A percentile compares a stretch with the other conserved stretches of the same genome.
phyloP scores from a whole-genome alignment of 208 protist species.

The Leishmania amazonensis region DNA sequence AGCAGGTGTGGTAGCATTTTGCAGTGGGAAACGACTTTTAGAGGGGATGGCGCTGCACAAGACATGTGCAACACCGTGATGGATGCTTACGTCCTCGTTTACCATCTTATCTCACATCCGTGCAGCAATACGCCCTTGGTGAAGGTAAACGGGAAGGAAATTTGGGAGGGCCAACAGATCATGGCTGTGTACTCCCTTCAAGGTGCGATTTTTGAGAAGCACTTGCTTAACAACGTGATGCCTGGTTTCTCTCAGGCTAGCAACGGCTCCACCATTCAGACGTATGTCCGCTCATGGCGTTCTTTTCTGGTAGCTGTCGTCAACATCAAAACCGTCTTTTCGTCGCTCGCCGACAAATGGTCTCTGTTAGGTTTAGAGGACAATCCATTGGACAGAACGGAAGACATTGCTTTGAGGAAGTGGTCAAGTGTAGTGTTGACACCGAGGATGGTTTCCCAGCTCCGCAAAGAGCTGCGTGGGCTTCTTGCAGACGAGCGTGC shows the following conservation, averaged over 20 bases:
- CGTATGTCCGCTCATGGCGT: conserved; percentile 42
- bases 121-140: conserved; percentile 37
- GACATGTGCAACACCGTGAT: conserved; percentile 35
- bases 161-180: conserved; percentile 38
- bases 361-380: conserved; percentile 30
- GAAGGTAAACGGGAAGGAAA: conserved; percentile 28
- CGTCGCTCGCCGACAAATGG: conserved; percentile 39
- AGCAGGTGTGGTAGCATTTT: conserved; percentile 35
- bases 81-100: conserved; percentile 43
- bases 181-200: conserved; percentile 37
- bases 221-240: conserved; percentile 34
- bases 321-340: conserved; percentile 55
- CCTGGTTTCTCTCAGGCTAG: conserved; percentile 10
- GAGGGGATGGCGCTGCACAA: conserved; percentile 19
- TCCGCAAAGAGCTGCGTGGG: conserved; percentile 27
- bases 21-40: conserved; percentile 25
- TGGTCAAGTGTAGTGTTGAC: conserved; percentile 40
- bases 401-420: conserved; percentile 39
- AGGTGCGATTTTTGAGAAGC: conserved; percentile 30
- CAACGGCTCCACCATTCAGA: conserved; percentile 19
- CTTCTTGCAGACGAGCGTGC: conserved; percentile 29
- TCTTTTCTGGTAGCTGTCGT: conserved; percentile 39
- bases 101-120: conserved; percentile 53
- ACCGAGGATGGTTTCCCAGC: conserved; percentile 7
- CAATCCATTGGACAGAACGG: conserved; percentile 38